Percentiles rank a stretch among this genome's conserved stretches.
Conservation (phyloP, 2,329 filamentous ascomycete genomes). For the Exophiala spinifera region DNA sequence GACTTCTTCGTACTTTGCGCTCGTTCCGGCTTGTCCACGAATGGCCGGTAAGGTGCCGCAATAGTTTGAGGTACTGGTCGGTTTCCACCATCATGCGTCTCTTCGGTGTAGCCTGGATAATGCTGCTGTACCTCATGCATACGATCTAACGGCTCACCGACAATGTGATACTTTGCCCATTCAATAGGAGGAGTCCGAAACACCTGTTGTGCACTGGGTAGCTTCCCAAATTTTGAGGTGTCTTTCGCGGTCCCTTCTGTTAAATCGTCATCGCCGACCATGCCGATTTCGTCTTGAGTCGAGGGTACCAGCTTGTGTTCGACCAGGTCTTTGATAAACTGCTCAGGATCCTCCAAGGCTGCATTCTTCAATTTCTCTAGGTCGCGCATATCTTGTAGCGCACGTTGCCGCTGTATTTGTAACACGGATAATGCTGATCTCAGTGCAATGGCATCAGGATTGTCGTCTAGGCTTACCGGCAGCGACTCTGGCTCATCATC, state of each 20-base stretch:
- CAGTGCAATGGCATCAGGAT: conserved; percentile 84
- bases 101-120: conserved; percentile 51
- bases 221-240: conserved; percentile 53
- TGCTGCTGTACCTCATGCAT: conserved; percentile 75
- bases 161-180: conserved; percentile 91
- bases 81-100: conserved; percentile 17
- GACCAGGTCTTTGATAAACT: conserved; percentile 66
- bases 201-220: conserved; percentile 77
- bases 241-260: conserved; percentile 34
- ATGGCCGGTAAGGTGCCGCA: conserved; percentile 59
- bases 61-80: conserved; percentile 51
- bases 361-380: conserved; percentile 68
- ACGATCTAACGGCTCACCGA: conserved; percentile 78
- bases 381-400: conserved; percentile 68
- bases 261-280: conserved; percentile 33
- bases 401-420: conserved; percentile 79
- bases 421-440: conserved; percentile 81
- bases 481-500: conserved; percentile 37
- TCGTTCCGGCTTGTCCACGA: conserved; percentile 50
- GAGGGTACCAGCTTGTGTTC: conserved; percentile 55
- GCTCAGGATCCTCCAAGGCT: conserved; percentile 67
- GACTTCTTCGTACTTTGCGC: conserved; percentile 1
- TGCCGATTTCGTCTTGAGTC: conserved; percentile 31
- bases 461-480: conserved; percentile 52
- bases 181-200: conserved; percentile 86